Percentiles rank a stretch among this genome's conserved stretches.
phyloP scores from a whole-genome alignment of 2,329 filamentous ascomycete genomes.

The Zasmidium cellare region DNA sequence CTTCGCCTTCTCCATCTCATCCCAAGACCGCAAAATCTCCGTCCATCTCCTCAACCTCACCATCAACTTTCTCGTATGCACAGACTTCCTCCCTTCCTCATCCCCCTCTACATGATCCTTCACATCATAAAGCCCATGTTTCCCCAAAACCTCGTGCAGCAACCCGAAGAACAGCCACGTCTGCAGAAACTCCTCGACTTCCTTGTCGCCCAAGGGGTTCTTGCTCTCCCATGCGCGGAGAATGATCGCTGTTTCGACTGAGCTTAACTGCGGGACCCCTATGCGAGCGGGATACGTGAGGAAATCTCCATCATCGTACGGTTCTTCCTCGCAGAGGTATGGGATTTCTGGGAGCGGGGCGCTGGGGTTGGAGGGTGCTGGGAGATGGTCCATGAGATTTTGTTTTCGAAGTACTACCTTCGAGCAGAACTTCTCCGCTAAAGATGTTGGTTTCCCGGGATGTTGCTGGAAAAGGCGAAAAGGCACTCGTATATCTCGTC shows the following conservation, averaged over 20 bases:
- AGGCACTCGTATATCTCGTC: too few species aligned
- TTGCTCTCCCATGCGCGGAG: neutral
- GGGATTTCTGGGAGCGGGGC: neutral
- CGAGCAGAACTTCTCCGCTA: too few species aligned
- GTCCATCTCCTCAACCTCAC: neutral
- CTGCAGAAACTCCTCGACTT: neutral
- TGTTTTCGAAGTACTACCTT: too few species aligned
- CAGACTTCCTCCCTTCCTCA: neutral
- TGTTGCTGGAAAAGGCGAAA: too few species aligned
- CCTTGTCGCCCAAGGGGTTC: neutral
- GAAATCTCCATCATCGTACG: neutral
- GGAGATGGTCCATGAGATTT: neutral
- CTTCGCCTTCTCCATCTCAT: neutral
- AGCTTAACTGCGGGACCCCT: neutral
- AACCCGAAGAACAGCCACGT: slow-evolving; percentile 5
- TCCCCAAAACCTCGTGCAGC: neutral
- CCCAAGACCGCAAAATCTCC: neutral
- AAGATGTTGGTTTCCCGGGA: too few species aligned
- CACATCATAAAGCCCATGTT: neutral
- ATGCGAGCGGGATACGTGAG: neutral
- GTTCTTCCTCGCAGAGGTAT: neutral
- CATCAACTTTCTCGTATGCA: neutral
- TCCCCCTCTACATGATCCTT: neutral
- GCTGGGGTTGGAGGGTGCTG: neutral
- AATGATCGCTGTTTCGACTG: neutral